Evolutionary conservation across 2,329 filamentous ascomycete genomes (phyloP).

Genomic region (Fonsecaea nubica): DNA sequence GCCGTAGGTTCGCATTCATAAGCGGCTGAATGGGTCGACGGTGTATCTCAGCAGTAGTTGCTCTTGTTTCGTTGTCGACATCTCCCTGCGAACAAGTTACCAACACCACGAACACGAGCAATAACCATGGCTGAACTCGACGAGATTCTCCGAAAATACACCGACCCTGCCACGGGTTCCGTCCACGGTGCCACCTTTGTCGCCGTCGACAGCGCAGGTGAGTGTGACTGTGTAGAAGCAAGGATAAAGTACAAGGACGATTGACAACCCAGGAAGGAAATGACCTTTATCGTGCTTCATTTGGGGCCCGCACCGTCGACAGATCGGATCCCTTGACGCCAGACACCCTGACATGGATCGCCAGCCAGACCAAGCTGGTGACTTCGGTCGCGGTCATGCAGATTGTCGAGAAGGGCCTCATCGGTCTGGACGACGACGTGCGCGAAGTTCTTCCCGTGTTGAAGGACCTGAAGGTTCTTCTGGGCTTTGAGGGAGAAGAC

Average conservation of each 20-base stretch:
- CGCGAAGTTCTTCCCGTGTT: conserved; percentile 56
- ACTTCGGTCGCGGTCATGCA: conserved; percentile 61
- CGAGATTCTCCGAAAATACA: conserved; percentile 24
- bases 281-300: conserved; percentile 13
- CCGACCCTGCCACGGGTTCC: conserved; percentile 19
- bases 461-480: conserved; percentile 51
- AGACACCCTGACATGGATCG: conserved; percentile 35
- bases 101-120: not conserved
- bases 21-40: not conserved
- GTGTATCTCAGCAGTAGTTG: not conserved
- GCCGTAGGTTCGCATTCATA: not conserved
- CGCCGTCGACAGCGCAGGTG: conserved; percentile 24
- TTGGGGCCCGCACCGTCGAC: conserved; percentile 15
- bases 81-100: not conserved
- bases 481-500: conserved; percentile 24
- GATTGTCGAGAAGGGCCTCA: conserved; percentile 59
- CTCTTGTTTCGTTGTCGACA: not conserved
- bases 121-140: conserved; percentile 20
- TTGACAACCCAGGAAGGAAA: conserved; percentile 12
- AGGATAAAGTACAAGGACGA: not conserved
- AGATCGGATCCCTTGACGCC: conserved; percentile 27
- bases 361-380: conserved; percentile 52
- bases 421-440: conserved; percentile 57
- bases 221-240: not conserved
- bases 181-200: conserved; percentile 24